phyloP scores from a whole-genome alignment of 768 basidiomycete species.

The Podaxis rugospora region DNA sequence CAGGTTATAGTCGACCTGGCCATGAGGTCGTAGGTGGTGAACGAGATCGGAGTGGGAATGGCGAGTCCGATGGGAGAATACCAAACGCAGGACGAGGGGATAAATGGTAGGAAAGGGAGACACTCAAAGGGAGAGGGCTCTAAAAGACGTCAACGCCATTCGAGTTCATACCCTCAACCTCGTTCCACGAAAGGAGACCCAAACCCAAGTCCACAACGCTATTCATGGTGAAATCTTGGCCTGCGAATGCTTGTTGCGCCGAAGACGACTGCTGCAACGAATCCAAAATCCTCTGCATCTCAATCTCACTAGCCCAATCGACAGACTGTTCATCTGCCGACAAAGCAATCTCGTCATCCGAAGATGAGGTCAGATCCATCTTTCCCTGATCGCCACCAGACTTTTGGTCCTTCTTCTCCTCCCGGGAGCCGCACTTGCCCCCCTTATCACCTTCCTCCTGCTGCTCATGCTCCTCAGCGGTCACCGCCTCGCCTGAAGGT shows the following conservation, averaged over 20 bases:
- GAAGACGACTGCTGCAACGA: constrained; percentile 26
- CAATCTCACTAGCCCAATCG: constrained; percentile 41
- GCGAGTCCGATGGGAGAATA: not conserved
- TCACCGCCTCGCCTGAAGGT: constrained; percentile 35
- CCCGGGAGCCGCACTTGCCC: constrained; percentile 17
- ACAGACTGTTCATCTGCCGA: constrained; percentile 14
- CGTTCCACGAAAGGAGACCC: constrained; percentile 8
- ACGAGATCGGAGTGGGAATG: not conserved
- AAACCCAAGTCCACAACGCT: not conserved
- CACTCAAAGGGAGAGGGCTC: not conserved
- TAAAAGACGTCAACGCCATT: constrained; percentile 14
- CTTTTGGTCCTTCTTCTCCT: constrained; percentile 11
- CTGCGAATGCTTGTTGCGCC: constrained; percentile 25
- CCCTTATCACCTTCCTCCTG: constrained; percentile 5
- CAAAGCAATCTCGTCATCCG: not conserved
- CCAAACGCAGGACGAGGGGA: constrained; percentile 7
- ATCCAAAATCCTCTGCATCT: constrained; percentile 60
- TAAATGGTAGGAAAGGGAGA: not conserved
- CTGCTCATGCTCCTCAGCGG: constrained; percentile 19
- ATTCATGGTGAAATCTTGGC: constrained; percentile 7
- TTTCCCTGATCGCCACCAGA: constrained; percentile 18
- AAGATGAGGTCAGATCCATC: constrained; percentile 11
- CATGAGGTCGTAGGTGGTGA: constrained; percentile 2
- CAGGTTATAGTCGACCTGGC: not conserved
- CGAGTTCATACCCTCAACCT: constrained; percentile 14